phyloP scores from a whole-genome alignment of 495 filamentous ascomycete species.

The Xylaria bambusicola region DNA sequence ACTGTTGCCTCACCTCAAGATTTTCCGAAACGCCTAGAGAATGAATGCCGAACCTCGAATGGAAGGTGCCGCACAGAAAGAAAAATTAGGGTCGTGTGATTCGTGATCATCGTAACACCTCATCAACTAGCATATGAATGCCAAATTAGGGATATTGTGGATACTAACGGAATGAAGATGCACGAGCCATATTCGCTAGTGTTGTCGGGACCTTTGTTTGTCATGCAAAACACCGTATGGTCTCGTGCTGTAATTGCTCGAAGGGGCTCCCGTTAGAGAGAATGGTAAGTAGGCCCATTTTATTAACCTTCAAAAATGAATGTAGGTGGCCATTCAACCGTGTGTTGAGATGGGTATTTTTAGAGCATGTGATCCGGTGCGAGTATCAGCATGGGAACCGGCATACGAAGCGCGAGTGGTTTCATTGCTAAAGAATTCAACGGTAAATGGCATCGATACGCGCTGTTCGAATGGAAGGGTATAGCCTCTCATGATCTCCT shows the following conservation, averaged over 20 bases:
- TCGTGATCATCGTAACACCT: constrained; percentile 17
- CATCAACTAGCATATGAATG: constrained; percentile 14
- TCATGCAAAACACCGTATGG: neutral
- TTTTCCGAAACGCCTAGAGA: constrained; percentile 30
- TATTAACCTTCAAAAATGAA: too few relatives aligned
- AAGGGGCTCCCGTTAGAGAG: too few relatives aligned
- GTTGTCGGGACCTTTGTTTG: neutral
- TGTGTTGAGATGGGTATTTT: constrained; percentile 39
- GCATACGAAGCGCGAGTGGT: neutral
- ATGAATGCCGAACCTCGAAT: constrained; percentile 15
- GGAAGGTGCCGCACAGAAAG: constrained; percentile 16
- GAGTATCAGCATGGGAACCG: constrained; percentile 14
- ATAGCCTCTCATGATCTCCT: constrained; percentile 63
- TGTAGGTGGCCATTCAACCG: constrained; percentile 21
- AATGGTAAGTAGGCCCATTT: too few relatives aligned
- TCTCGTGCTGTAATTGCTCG: too few relatives aligned
- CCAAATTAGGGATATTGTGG: constrained; percentile 15
- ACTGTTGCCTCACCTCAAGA: constrained; percentile 16
- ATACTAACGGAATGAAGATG: neutral
- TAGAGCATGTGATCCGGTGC: constrained; percentile 21
- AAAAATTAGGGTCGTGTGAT: constrained; percentile 14
- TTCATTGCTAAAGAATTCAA: constrained; percentile 9
- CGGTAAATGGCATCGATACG: constrained; percentile 6
- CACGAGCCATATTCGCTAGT: neutral
- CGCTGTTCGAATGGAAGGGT: constrained; percentile 35